Percentiles rank a stretch among this genome's conserved stretches.
Evolutionary conservation across 148 eudicot species (phyloP).

Genomic region (Hydrangea macrophylla): DNA sequence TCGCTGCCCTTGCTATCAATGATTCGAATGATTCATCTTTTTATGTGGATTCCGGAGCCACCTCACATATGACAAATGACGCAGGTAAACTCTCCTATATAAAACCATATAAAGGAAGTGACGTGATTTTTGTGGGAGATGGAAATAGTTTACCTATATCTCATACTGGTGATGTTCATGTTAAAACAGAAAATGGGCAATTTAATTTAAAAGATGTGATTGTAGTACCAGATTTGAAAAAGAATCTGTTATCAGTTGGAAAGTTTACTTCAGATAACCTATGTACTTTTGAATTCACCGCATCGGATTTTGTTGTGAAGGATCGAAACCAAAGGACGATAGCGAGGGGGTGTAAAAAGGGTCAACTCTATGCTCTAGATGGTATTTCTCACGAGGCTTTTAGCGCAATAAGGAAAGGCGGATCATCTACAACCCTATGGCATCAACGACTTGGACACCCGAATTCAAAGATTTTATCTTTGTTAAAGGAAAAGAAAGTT

Average conservation of each 20-base stretch:
- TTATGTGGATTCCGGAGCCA: no score
- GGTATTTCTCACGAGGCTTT: not conserved
- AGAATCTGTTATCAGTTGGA: not conserved
- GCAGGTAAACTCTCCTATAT: no score
- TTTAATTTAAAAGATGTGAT: not conserved
- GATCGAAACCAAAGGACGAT: not conserved
- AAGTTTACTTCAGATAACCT: no score
- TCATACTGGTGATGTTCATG: no score
- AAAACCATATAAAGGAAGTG: no score
- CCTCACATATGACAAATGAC: no score
- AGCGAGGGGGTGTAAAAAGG: not conserved
- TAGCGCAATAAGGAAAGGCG: not conserved
- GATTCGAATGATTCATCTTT: no score
- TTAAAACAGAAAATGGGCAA: no score
- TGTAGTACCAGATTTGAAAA: not conserved
- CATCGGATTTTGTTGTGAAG: not conserved
- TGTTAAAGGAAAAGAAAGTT: not conserved
- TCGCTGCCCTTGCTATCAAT: no score
- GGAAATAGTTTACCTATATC: no score
- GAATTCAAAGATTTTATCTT: not conserved
- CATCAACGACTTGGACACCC: not conserved
- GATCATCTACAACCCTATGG: not conserved
- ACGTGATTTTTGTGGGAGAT: no score
- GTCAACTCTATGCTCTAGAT: no score
- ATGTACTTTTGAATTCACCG: conserved; percentile 1